These are phyloP conservation scores for Kwoniella sp. DNA, from an alignment of 768 basidiomycete species.

Conservation along the genomic window DNA sequence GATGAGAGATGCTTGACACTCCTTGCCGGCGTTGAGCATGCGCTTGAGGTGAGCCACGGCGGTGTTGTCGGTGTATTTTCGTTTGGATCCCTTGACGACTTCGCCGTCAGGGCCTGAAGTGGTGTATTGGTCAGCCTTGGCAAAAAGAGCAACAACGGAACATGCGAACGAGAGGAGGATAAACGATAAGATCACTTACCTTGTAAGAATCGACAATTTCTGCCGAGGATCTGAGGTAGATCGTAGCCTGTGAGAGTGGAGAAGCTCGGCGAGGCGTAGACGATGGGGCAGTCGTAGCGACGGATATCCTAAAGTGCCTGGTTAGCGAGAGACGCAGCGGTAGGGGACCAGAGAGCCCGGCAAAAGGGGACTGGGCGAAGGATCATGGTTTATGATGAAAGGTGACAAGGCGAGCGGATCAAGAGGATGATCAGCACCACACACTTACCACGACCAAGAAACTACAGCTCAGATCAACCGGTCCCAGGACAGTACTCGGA, in stretches of 20 bases:
- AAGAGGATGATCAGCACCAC: not conserved
- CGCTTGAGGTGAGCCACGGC: constrained; percentile 71
- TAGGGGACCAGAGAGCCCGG: no score
- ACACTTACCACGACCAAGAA: constrained; percentile 74
- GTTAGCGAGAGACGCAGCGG: no score
- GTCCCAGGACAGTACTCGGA: constrained; percentile 77
- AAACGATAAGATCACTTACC: constrained; percentile 31
- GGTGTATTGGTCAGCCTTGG: no score
- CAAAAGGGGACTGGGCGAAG: not conserved
- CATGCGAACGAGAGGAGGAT: constrained; percentile 54
- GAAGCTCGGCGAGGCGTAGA: constrained; percentile 88
- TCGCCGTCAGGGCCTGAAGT: constrained; percentile 72
- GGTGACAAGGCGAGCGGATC: not conserved
- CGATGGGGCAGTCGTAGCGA: constrained; percentile 78
- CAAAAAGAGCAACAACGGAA: no score
- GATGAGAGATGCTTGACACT: constrained; percentile 81
- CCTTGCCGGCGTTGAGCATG: constrained; percentile 71
- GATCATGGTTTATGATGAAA: no score
- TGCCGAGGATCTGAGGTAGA: constrained; percentile 71
- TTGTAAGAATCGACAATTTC: constrained; percentile 69
- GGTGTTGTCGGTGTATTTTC: constrained; percentile 67
- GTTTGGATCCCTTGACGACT: constrained; percentile 62
- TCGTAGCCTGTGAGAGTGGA: constrained; percentile 60
- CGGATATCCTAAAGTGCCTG: constrained; percentile 69
- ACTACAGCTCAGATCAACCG: constrained; percentile 88